phyloP scores from a whole-genome alignment of 1,284 basidiomycete species.

The Ceratobasidium sp. region DNA sequence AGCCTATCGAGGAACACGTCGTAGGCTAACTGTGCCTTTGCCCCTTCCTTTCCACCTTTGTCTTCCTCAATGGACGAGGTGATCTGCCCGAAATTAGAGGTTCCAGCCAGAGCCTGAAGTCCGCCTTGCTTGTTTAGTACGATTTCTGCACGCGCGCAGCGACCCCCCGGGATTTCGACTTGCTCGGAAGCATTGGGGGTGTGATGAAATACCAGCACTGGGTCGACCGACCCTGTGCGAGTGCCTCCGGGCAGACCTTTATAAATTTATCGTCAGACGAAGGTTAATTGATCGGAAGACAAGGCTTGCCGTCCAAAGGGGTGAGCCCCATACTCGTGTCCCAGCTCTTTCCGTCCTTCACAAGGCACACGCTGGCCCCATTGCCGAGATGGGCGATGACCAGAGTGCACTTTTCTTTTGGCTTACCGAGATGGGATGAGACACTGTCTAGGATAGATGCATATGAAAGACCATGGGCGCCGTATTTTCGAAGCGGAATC shows the following conservation, averaged over 20 bases:
- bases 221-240: constrained; percentile 80
- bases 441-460: constrained; percentile 56
- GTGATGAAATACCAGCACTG: constrained; percentile 86
- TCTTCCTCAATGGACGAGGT: constrained; percentile 47
- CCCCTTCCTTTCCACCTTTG: constrained; percentile 42
- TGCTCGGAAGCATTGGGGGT: constrained; percentile 78
- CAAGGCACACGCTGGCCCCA: constrained; percentile 79
- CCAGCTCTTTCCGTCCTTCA: constrained; percentile 71
- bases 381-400: constrained; percentile 86
- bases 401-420: constrained; percentile 60
- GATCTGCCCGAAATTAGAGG: constrained; percentile 75
- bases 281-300: background rate
- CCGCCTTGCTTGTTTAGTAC: constrained; percentile 60
- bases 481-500: constrained; percentile 80
- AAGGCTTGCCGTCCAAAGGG: constrained; percentile 61
- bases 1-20: constrained; percentile 77
- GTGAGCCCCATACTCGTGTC: constrained; percentile 87
- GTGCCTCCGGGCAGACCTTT: constrained; percentile 83
- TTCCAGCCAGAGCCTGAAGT: constrained; percentile 71
- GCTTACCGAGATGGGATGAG: constrained; percentile 62
- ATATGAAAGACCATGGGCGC: constrained; percentile 76
- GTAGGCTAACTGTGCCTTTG: constrained; percentile 59
- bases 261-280: background rate
- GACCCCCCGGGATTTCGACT: constrained; percentile 51
- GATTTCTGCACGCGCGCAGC: background rate